phyloP scores from a whole-genome alignment of 2,329 filamentous ascomycete species.

The Ophiognomonia clavigignenti-juglandacearum region DNA sequence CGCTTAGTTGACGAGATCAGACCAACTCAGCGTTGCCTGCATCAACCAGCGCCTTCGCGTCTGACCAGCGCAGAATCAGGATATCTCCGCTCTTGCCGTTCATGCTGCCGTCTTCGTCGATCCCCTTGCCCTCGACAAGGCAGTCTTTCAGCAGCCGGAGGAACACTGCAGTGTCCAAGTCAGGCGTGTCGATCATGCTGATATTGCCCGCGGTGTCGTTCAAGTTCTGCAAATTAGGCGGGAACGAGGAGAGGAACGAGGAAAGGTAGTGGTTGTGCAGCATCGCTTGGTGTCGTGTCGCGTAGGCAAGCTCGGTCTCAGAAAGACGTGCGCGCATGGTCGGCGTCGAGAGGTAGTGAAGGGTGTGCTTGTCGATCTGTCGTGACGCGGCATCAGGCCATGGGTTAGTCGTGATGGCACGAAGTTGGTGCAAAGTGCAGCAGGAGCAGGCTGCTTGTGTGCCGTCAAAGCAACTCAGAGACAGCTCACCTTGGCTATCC shows the following conservation, averaged over 20 bases:
- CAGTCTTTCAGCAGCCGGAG: conserved; percentile 63
- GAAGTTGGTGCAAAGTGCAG: not conserved
- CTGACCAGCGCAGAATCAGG: conserved; percentile 68
- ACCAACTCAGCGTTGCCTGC: conserved; percentile 54
- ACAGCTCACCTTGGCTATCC: conserved; percentile 75
- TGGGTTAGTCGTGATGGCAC: too few species aligned
- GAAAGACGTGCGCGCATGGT: conserved; percentile 62
- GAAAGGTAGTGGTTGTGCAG: conserved; percentile 79
- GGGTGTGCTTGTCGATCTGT: conserved; percentile 71
- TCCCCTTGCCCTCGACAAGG: conserved; percentile 55
- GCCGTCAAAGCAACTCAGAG: conserved; percentile 21
- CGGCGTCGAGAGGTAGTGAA: conserved; percentile 63
- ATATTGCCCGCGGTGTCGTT: conserved; percentile 88
- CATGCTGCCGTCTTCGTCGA: conserved; percentile 57
- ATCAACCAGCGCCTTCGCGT: conserved; percentile 59
- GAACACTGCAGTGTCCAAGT: conserved; percentile 80
- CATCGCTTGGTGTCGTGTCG: conserved; percentile 78
- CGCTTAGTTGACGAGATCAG: conserved; percentile 28
- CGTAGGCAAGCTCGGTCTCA: conserved; percentile 71
- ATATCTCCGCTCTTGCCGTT: conserved; percentile 59
- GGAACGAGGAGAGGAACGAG: conserved; percentile 82
- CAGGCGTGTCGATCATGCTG: conserved; percentile 87
- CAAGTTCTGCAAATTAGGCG: conserved; percentile 70
- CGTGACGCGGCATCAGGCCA: not conserved
- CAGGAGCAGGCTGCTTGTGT: not conserved